A percentile compares a stretch with the other conserved stretches of the same genome.
Conservation (phyloP, 2,329 filamentous ascomycete genomes). For the Chrysoporthe cubensis region DNA sequence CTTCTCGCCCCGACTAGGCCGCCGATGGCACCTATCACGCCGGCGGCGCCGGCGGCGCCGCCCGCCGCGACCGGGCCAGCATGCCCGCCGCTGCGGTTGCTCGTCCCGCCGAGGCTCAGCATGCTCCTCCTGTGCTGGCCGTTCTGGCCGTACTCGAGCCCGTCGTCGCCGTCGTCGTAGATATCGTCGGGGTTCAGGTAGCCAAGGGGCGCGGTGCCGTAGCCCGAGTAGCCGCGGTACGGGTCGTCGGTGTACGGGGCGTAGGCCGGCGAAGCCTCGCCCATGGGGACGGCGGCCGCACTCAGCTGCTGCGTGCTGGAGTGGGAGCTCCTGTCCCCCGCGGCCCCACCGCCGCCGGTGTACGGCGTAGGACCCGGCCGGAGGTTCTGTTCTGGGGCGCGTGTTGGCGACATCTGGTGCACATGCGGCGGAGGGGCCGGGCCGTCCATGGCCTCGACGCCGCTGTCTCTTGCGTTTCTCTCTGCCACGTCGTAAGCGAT, state of each 20-base stretch:
- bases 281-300: conserved; percentile 38
- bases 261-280: conserved; percentile 40
- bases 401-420: conserved; percentile 30
- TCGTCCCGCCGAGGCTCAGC: conserved; percentile 58
- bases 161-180: conserved; percentile 87
- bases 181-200: conserved; percentile 79
- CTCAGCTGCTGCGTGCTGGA: conserved; percentile 47
- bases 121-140: conserved; percentile 58
- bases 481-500: conserved; percentile 70
- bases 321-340: conserved; percentile 45
- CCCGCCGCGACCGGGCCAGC: conserved; percentile 44
- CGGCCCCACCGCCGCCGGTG: conserved; percentile 21
- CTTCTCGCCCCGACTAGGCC: conserved; percentile 43
- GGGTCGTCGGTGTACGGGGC: conserved; percentile 65
- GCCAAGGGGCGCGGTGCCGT: conserved; percentile 55
- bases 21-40: conserved; percentile 40
- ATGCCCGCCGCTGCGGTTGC: conserved; percentile 40
- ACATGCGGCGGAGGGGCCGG: conserved; percentile 34
- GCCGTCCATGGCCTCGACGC: conserved; percentile 60
- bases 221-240: conserved; percentile 62
- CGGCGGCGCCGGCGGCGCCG: conserved; percentile 46
- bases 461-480: conserved; percentile 66
- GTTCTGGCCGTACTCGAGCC: conserved; percentile 60
- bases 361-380: conserved; percentile 31
- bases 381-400: conserved; percentile 31